Base-by-base conservation (phyloP, 1,139 yeast genomes). In the Geotrichum europaeum region DNA sequence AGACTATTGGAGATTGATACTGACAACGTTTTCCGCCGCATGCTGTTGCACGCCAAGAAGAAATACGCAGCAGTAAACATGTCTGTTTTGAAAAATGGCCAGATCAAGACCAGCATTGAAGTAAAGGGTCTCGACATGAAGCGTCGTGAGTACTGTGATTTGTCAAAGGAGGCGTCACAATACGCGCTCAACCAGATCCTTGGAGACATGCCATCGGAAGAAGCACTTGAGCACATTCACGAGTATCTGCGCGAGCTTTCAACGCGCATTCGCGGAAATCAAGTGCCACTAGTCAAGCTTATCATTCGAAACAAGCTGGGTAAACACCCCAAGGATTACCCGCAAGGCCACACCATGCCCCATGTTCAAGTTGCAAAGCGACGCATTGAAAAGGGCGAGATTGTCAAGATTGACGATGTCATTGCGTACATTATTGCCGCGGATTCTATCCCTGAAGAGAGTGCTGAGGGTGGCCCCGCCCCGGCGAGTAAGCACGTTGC, bases 71-170 rank as follows among this genome's bases (percentile, higher is more conserved):
- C 99, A 1, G 79, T 92, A 77, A 86, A 84, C 67, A 77, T 82
- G 53, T 72, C 79, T 20, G 47, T 40, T 15, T n/a, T 34, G 30
- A 52, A 36, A 20, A 81, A 84, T 49, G 84, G 83, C 18, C 71
- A 72, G 45, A 63, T 75, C 10, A 89, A 83, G 67, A 75, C 84
- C 4, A 73, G 79, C 36, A 79, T 94, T 66, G 98, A 94, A 73
- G 96, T 94, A 45, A 95, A 94, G 73, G 99, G 99, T 70, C 81
- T 95, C 62, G 99, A 95, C 77, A 87, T 95, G 96, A 86, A 84
- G 72, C 90, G 99, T 75, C 89, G 99, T 78, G 99, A 94, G 73
- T 94, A 84, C 73, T 91, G 98, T 77, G 96, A 90, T 60, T 77
- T 94, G 58, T 89, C 98, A 0, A 95, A 92, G 72, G 96, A 92